Conservation (phyloP, 2,329 filamentous ascomycete genomes). For the Aspergillus oerlinghausenensis region DNA sequence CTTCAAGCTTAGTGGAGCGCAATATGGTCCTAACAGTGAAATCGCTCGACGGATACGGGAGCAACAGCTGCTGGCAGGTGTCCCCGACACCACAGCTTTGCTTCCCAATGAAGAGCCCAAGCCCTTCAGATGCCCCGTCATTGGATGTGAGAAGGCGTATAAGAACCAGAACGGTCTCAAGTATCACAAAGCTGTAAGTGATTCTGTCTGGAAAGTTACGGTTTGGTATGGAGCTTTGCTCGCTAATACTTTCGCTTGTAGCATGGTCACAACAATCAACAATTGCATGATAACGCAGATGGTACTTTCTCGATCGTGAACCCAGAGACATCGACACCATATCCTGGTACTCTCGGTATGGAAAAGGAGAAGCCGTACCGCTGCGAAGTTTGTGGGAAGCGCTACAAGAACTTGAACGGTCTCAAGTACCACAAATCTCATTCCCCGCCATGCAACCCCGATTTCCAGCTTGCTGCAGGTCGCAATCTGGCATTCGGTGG, state of each 20-base stretch:
- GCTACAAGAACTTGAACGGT: slow-evolving; percentile 98
- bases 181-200: slow-evolving; percentile 67
- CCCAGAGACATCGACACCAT: slow-evolving; percentile 87
- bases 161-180: slow-evolving; percentile 99
- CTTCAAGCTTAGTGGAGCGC: slow-evolving; percentile 69
- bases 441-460: slow-evolving; percentile 84
- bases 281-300: slow-evolving; percentile 92
- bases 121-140: slow-evolving; percentile 94
- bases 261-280: slow-evolving; percentile 94
- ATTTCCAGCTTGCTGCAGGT: slow-evolving; percentile 56
- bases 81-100: slow-evolving; percentile 44
- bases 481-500: slow-evolving; percentile 37
- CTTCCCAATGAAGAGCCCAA: slow-evolving; percentile 82
- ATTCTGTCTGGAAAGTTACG: slow-evolving; percentile 21
- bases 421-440: slow-evolving; percentile 91
- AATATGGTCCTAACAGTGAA: slow-evolving; percentile 72
- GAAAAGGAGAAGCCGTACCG: slow-evolving; percentile 99
- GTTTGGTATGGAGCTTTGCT: slow-evolving; percentile 8
- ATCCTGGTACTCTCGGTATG: slow-evolving; percentile 97
- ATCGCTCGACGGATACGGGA: slow-evolving; percentile 63
- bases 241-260: slow-evolving; percentile 29
- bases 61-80: slow-evolving; percentile 58
- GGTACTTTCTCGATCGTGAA: slow-evolving; percentile 98
- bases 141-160: slow-evolving; percentile 98
- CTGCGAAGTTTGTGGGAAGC: slow-evolving; percentile 94